phyloP scores from a whole-genome alignment of 2,329 filamentous ascomycete genomes.

The Exophiala oligosperma region DNA sequence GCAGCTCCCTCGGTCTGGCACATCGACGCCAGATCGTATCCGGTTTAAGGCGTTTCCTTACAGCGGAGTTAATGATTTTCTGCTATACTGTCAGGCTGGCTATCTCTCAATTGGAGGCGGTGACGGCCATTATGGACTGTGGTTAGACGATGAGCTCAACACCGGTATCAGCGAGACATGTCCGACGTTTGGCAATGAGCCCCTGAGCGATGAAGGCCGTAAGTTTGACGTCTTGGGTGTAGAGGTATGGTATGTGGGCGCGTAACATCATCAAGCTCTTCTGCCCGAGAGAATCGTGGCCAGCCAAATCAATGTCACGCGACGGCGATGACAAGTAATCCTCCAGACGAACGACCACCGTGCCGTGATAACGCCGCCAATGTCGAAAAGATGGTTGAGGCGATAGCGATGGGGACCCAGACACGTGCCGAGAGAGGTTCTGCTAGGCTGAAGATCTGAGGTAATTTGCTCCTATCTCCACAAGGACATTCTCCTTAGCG shows the following conservation, averaged over 20 bases:
- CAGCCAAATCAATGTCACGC: background rate
- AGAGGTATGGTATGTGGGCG: constrained; percentile 88
- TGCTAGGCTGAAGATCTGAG: no score
- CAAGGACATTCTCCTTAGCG: no score
- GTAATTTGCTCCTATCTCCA: no score
- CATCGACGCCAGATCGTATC: constrained; percentile 69
- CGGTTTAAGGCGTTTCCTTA: constrained; percentile 98
- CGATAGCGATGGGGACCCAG: no score
- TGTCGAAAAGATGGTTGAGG: no score
- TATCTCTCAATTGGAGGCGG: constrained; percentile 86
- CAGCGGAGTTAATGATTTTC: constrained; percentile 93
- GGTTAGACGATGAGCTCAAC: constrained; percentile 85
- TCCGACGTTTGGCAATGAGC: constrained; percentile 92
- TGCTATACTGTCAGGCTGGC: constrained; percentile 84
- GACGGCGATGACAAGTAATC: background rate
- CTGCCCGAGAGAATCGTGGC: background rate
- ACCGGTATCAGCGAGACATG: constrained; percentile 80
- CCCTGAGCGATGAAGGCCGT: constrained; percentile 84
- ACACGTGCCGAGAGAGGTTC: no score
- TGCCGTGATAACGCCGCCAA: no score
- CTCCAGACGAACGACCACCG: background rate
- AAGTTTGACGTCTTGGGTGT: constrained; percentile 91
- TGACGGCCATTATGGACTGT: constrained; percentile 89
- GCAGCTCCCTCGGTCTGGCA: constrained; percentile 36
- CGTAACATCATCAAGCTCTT: constrained; percentile 27